Conservation (phyloP, 805 yeast genomes). For the Barnettozyma populi region DNA sequence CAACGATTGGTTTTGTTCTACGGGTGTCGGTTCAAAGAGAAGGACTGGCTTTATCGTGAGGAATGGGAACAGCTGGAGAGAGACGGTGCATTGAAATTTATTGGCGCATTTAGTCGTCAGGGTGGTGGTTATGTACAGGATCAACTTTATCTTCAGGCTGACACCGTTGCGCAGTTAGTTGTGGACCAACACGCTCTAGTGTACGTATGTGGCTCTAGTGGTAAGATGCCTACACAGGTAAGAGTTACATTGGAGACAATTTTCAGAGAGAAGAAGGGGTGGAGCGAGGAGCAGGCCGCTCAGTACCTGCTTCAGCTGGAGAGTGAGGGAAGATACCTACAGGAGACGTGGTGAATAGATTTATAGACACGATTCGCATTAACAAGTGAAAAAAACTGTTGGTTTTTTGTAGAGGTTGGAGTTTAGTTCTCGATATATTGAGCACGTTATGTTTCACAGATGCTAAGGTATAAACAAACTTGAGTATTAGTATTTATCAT, state of each 20-base stretch:
- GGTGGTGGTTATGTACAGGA: slow-evolving; percentile 75
- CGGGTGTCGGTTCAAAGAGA: slow-evolving; percentile 64
- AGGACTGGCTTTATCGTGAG: slow-evolving; percentile 63
- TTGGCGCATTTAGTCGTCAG: slow-evolving; percentile 47
- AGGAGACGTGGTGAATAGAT: slow-evolving; percentile 77
- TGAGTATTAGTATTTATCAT: no score
- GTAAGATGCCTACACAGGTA: slow-evolving; percentile 89
- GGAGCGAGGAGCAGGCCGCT: slow-evolving; percentile 42
- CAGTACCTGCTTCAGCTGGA: slow-evolving; percentile 56
- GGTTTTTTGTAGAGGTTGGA: no score
- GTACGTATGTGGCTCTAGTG: slow-evolving; percentile 89
- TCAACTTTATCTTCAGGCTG: slow-evolving; percentile 46
- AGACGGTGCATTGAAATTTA: slow-evolving; percentile 34
- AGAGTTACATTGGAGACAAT: slow-evolving; percentile 71
- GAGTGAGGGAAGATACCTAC: slow-evolving; percentile 59
- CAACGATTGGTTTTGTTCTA: slow-evolving; percentile 51
- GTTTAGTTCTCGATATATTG: no score
- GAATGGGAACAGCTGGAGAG: slow-evolving; percentile 40
- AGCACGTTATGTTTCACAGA: no score
- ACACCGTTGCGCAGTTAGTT: slow-evolving; percentile 46
- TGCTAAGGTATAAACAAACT: no score
- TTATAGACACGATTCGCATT: background rate
- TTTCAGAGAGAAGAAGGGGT: slow-evolving; percentile 39
- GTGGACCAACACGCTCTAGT: slow-evolving; percentile 52
- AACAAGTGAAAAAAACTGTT: no score